Conservation (phyloP, 129 eudicot genomes). For the Tagetes patula region DNA sequence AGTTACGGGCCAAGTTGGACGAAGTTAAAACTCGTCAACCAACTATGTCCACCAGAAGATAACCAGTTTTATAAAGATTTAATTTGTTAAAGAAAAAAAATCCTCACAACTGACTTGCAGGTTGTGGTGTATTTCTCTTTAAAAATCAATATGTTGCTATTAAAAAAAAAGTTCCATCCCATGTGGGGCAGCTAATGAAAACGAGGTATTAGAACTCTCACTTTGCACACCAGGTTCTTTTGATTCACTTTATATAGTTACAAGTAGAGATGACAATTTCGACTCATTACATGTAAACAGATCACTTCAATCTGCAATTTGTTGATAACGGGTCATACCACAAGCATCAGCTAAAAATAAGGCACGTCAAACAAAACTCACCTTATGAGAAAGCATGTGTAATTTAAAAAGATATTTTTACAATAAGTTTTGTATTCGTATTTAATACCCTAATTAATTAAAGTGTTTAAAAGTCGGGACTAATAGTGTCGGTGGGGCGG, state of each 20-base stretch:
- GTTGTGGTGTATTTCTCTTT: no score
- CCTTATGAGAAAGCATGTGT: not conserved
- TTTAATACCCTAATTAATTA: not conserved
- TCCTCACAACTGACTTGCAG: not conserved
- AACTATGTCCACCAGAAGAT: slow-evolving; percentile 60
- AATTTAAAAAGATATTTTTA: not conserved
- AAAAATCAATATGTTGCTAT: no score
- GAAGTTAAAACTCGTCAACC: no score
- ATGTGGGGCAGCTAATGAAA: slow-evolving; percentile 96
- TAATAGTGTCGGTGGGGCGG: not conserved
- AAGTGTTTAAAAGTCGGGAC: not conserved
- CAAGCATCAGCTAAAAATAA: not conserved
- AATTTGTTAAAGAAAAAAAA: not conserved
- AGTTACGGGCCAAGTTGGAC: no score
- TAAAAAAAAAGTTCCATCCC: slow-evolving; percentile 59
- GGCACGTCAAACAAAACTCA: not conserved
- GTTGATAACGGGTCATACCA: not conserved
- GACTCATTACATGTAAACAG: not conserved
- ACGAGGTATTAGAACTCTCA: slow-evolving; percentile 92
- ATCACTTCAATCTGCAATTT: not conserved
- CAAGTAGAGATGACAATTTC: slow-evolving; percentile 2
- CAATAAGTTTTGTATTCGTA: not conserved
- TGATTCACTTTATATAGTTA: not conserved
- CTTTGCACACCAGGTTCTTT: slow-evolving; percentile 82
- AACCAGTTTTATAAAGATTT: slow-evolving; percentile 1